Conservation (phyloP, 352 stramenopile genomes). For the Pythium dissimile region DNA sequence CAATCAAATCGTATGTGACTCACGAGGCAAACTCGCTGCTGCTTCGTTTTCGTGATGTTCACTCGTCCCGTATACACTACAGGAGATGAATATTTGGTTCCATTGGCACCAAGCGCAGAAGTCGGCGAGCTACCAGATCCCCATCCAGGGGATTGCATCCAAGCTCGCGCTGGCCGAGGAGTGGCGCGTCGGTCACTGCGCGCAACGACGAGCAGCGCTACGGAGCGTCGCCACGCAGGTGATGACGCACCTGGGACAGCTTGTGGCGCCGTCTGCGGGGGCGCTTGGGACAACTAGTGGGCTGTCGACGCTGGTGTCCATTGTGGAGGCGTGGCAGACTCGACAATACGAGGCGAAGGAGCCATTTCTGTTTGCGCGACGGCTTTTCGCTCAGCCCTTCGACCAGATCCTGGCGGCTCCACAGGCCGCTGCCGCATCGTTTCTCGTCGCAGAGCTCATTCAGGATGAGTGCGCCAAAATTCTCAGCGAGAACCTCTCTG, state of each 20-base stretch:
- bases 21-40: background rate
- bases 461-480: constrained; percentile 70
- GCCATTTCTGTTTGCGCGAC: background rate
- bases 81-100: constrained; percentile 74
- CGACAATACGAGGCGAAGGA: background rate
- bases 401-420: constrained; percentile 21
- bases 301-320: background rate
- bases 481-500: constrained; percentile 44
- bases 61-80: background rate
- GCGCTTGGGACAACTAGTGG: background rate
- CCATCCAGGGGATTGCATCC: constrained; percentile 36
- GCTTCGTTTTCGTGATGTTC: background rate
- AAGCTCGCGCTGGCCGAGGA: constrained; percentile 33
- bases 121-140: constrained; percentile 24
- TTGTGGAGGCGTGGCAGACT: constrained; percentile 9
- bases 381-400: constrained; percentile 14
- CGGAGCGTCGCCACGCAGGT: constrained; percentile 6
- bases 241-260: constrained; percentile 22
- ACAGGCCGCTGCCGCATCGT: constrained; percentile 50
- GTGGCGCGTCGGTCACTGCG: constrained; percentile 32
- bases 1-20: constrained; percentile 79
- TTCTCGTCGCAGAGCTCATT: constrained; percentile 70
- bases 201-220: constrained; percentile 13
- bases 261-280: constrained; percentile 9
- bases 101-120: constrained; percentile 36